Base-by-base conservation (phyloP, 805 yeast species). In the Starmerella scarabaei region DNA sequence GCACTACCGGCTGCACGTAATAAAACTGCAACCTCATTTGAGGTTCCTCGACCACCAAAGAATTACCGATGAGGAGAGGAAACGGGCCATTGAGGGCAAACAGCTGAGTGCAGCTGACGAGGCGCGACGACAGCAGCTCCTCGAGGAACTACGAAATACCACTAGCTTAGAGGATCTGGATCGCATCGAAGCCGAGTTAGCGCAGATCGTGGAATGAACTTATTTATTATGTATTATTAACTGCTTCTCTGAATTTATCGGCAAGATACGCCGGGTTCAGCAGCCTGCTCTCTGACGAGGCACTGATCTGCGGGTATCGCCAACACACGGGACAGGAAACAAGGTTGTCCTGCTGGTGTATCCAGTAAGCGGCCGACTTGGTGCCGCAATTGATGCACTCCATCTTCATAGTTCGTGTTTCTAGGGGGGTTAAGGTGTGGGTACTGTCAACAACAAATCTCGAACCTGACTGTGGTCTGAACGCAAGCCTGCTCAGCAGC, bases 121-220 rank as follows among this genome's bases (percentile, higher is more conserved):
- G 41, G 57, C 8, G 5, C 4, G 34, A 5, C 16, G 29, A 21
- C 9, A 58, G 12, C 59, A 61, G 34, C 58, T 86, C 36, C 66
- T 75, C 45, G 54, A 63, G 31, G 68, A 73, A 46, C 62, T 86
- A 41, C 65, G 67, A 38, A 63, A 60, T 24, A 93, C 95, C 1
- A 67, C 74, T 3, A 73, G 76, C 37, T 55, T 86, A 42, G 80
- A 71, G 5, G 95, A 86, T 47, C 80, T 85, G 5, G 80, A 77
- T 42, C 62, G 72, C 37, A 70, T 85, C 19, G 93, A 83, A 55
- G 62, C 59, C 21, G 64, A 72, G 17, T 60, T 80, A 33, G 58
- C 59, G 40, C 60, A 55, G 26, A 23, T 31, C 4, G 14, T 35
- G 5, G n/a, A 27, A n/a, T 14, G 16, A 15, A 21, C 21, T 24